These are phyloP conservation scores for Protomyces macrosporus DNA, from an alignment of 1,139 yeast species.

Conservation along the genomic window DNA sequence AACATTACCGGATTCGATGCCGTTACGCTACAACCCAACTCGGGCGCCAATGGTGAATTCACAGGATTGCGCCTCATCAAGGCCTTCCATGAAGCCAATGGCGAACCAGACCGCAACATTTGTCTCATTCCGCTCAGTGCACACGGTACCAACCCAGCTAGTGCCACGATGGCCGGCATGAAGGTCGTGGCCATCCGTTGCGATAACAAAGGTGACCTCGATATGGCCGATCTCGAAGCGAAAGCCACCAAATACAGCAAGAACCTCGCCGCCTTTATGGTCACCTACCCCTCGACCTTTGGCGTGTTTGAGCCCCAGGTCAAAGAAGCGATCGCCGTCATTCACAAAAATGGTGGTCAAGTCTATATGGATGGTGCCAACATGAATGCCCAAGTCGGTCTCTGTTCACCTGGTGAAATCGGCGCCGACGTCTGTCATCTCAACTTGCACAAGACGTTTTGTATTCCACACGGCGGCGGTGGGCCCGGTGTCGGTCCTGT, in stretches of 20 bases:
- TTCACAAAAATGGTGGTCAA: slow-evolving; percentile 85
- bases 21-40: slow-evolving; percentile 89
- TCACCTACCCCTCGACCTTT: slow-evolving; percentile 94
- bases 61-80: slow-evolving; percentile 86
- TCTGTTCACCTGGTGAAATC: slow-evolving; percentile 93
- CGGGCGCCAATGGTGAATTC: slow-evolving; percentile 98
- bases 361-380: slow-evolving; percentile 98
- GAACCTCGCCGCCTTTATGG: slow-evolving; percentile 83
- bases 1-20: slow-evolving; percentile 94
- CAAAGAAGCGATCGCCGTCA: slow-evolving; percentile 72
- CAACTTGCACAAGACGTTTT: slow-evolving; percentile 93
- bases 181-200: slow-evolving; percentile 92
- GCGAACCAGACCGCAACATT: slow-evolving; percentile 69
- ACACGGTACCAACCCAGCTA: slow-evolving; percentile 97
- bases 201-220: slow-evolving; percentile 75
- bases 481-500: slow-evolving; percentile 99
- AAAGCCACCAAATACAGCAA: slow-evolving; percentile 69
- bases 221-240: slow-evolving; percentile 62
- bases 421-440: slow-evolving; percentile 99
- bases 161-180: slow-evolving; percentile 95
- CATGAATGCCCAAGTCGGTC: slow-evolving; percentile 98
- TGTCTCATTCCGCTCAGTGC: slow-evolving; percentile 96
- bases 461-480: slow-evolving; percentile 98
- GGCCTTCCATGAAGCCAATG: slow-evolving; percentile 66
- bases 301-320: slow-evolving; percentile 94